Conservation (phyloP, 2,329 filamentous ascomycete species). For the Cadophora luteo-olivacea region DNA sequence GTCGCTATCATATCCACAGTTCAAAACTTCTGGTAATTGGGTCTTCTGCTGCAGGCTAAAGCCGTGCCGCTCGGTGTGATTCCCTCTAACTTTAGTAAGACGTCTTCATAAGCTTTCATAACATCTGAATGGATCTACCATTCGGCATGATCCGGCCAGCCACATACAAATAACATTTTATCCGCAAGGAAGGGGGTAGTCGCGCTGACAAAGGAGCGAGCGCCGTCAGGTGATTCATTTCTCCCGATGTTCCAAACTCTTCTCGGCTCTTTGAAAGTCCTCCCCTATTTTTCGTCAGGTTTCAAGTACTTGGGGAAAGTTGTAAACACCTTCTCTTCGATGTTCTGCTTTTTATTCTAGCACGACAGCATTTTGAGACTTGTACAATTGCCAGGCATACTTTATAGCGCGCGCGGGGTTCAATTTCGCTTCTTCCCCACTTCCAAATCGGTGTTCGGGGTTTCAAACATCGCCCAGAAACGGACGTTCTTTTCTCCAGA, state of each 20-base stretch:
- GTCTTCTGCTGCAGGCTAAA: conserved; percentile 22
- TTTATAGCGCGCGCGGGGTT: neutral
- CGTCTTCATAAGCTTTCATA: neutral
- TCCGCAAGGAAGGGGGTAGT: neutral
- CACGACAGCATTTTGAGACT: neutral
- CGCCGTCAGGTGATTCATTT: neutral
- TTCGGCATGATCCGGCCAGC: neutral
- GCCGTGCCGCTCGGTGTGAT: conserved; percentile 6
- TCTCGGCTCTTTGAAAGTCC: neutral
- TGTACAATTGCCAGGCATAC: neutral
- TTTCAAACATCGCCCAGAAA: conserved; percentile 7
- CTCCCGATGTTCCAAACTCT: neutral
- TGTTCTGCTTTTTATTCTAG: neutral
- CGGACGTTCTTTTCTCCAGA: conserved; percentile 18
- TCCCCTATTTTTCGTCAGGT: neutral
- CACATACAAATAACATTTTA: neutral
- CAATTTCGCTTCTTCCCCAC: neutral
- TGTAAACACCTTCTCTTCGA: neutral
- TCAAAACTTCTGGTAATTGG: conserved; percentile 29
- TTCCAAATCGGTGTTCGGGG: neutral
- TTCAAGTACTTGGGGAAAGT: no score
- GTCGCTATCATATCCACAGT: conserved; percentile 28
- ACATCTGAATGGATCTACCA: neutral
- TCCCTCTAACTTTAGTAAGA: neutral
- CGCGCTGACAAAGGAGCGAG: neutral